phyloP scores from a whole-genome alignment of 768 basidiomycete species.

The Boletus edulis region DNA sequence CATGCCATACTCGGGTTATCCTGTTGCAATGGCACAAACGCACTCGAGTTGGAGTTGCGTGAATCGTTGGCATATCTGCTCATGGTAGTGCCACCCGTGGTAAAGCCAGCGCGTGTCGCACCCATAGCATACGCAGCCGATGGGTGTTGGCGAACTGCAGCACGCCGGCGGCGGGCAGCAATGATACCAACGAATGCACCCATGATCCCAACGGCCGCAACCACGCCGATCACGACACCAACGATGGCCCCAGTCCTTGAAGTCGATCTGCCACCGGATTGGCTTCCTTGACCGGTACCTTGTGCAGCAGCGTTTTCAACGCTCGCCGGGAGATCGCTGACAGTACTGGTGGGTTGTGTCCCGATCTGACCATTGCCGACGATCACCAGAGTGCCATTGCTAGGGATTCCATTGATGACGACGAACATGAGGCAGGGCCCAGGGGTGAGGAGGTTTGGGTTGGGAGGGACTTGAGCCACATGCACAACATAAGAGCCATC shows the following conservation, averaged over 20 bases:
- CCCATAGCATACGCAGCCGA: slow-evolving; percentile 41
- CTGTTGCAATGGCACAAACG: slow-evolving; percentile 71
- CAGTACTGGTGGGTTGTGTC: slow-evolving; percentile 49
- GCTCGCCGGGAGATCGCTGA: slow-evolving; percentile 31
- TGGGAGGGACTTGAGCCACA: slow-evolving; percentile 80
- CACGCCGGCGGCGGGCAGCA: slow-evolving; percentile 50
- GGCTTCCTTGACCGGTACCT: slow-evolving; percentile 26
- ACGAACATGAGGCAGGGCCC: slow-evolving; percentile 87
- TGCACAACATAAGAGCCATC: slow-evolving; percentile 79
- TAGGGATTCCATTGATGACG: slow-evolving; percentile 81
- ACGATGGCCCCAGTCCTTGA: slow-evolving; percentile 25
- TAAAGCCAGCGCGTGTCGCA: slow-evolving; percentile 28
- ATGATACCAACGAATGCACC: slow-evolving; percentile 43
- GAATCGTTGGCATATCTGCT: slow-evolving; percentile 19
- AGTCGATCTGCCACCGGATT: slow-evolving; percentile 19
- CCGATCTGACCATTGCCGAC: slow-evolving; percentile 80
- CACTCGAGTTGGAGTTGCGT: slow-evolving; percentile 61
- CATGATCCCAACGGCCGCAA: slow-evolving; percentile 30
- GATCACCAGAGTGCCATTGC: slow-evolving; percentile 71
- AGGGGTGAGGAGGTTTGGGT: slow-evolving; percentile 84
- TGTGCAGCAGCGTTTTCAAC: slow-evolving; percentile 42
- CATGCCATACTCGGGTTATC: slow-evolving; percentile 56
- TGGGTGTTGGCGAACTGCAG: slow-evolving; percentile 30
- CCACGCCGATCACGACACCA: slow-evolving; percentile 29
- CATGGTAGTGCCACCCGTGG: slow-evolving; percentile 19